Conservation (phyloP, 208 protist species). For the Wallacemonas sp. region DNA sequence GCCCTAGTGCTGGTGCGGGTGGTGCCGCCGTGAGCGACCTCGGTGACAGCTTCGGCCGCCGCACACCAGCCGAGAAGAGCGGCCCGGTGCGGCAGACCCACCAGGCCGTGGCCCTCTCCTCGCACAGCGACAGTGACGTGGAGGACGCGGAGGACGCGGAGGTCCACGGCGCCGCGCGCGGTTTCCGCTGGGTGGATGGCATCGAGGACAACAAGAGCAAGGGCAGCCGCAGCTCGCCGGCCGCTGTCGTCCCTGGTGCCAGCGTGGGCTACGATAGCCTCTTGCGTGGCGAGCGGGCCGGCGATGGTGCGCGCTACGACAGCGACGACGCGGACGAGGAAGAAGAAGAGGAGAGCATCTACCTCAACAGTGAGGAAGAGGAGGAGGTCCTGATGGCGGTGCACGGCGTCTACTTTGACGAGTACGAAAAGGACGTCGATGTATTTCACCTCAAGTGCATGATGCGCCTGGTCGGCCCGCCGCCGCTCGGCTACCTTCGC, state of each 20-base stretch:
- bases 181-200: constrained; percentile 1
- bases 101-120: background rate
- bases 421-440: constrained; percentile 51
- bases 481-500: constrained; percentile 34
- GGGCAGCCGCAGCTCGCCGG: background rate
- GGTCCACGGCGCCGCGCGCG: background rate
- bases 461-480: constrained; percentile 58
- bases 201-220: constrained; percentile 6
- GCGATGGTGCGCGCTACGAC: background rate
- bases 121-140: constrained; percentile 10
- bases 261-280: background rate
- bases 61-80: background rate
- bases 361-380: constrained; percentile 17
- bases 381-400: constrained; percentile 25
- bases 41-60: constrained; percentile 3
- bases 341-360: background rate
- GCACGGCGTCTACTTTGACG: constrained; percentile 33
- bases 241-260: background rate
- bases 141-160: constrained; percentile 6
- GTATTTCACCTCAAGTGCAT: constrained; percentile 55
- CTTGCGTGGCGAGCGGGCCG: background rate
- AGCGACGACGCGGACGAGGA: constrained; percentile 14
- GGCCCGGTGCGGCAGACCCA: background rate
- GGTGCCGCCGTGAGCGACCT: constrained; percentile 1
- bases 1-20: background rate